Base-by-base conservation (phyloP, 2,329 filamentous ascomycete species). In the Fusarium transvaalense region DNA sequence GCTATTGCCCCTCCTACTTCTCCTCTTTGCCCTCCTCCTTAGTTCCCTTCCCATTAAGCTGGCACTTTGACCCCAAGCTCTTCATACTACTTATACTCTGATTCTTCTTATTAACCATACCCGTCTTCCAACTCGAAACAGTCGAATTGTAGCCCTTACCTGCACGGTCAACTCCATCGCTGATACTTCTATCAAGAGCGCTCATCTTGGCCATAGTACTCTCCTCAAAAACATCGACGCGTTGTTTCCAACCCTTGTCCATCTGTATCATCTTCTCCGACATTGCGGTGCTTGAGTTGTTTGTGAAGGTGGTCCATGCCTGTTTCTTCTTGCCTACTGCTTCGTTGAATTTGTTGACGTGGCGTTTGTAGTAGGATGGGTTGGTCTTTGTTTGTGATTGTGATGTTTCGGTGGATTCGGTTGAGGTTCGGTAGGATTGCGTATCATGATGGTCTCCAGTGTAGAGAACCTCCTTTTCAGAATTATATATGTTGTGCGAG, bases 281-380 rank as follows among this genome's bases (percentile, higher is more conserved):
- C n/a, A 71, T 68, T 0, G 56, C 42, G 7, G 51, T 34, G 17
- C 55, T 66, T 0, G 68, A 70, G 17, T 68, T 37, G 2, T 63
- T 54, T 14, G 50, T 31, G 8, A 67, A 58, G 2, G 39, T 52
- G 1, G 46, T 41, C 52, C 64, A 60, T 3, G 68, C 66, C n/a
- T 70, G 69, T 10, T 67, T 71, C 12, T 56, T 51, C 15, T 67
- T 70, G 14, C 70, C 66, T 5, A 71, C 46, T 6, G 50, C 69
- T 41, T 69, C 41, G 3, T 58, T 69, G 8, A 58, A 34, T 7
- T 54, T 70, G 31, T 58, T 42, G 12, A 67, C 9, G 0, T 50
- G 68, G 0, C 61, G 55, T 5, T 69, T 47, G 10, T 68, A 50
- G 2, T 38, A 43, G 13, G 34, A 31, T 12, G 14, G 8, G 6